Evolutionary conservation across 352 stramenopile species (phyloP).

Genomic region (Globisporangium cederbergense): DNA sequence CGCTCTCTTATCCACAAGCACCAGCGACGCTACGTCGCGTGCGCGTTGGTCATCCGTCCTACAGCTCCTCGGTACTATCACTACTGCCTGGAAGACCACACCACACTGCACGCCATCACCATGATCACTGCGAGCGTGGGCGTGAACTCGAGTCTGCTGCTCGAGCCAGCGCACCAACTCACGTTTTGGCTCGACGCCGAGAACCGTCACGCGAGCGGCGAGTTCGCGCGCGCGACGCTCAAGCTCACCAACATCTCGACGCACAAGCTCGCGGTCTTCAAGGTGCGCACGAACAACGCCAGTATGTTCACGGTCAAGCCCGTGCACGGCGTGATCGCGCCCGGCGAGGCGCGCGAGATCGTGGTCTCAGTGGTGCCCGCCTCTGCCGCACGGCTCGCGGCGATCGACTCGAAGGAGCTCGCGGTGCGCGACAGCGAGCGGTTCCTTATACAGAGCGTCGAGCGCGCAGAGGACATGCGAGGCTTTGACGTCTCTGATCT

Average conservation of each 20-base stretch:
- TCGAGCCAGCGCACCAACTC: constrained; percentile 63
- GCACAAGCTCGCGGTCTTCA: constrained; percentile 61
- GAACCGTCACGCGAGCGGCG: not conserved
- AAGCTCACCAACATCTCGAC: constrained; percentile 65
- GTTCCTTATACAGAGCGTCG: constrained; percentile 58
- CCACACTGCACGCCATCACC: constrained; percentile 9
- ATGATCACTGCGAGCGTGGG: constrained; percentile 76
- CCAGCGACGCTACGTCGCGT: too few relatives aligned
- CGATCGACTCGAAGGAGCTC: constrained; percentile 32
- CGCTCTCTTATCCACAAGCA: too few relatives aligned
- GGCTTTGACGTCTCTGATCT: constrained; percentile 33
- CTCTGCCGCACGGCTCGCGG: constrained; percentile 28
- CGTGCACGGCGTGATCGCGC: constrained; percentile 51
- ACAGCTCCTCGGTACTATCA: too few relatives aligned
- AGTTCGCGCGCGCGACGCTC: constrained; percentile 12
- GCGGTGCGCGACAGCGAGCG: constrained; percentile 36
- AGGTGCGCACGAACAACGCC: constrained; percentile 72
- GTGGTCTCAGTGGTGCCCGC: constrained; percentile 34
- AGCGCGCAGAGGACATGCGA: constrained; percentile 40
- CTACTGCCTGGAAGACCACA: too few relatives aligned
- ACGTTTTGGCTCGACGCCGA: constrained; percentile 29
- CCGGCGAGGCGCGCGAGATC: constrained; percentile 33
- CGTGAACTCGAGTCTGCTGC: constrained; percentile 67
- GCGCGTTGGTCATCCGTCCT: too few relatives aligned
- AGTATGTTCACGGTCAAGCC: constrained; percentile 75